These are phyloP conservation scores for Lasiodiplodia gonubiensis DNA, from an alignment of 2,329 filamentous ascomycete genomes.

Conservation along the genomic window DNA sequence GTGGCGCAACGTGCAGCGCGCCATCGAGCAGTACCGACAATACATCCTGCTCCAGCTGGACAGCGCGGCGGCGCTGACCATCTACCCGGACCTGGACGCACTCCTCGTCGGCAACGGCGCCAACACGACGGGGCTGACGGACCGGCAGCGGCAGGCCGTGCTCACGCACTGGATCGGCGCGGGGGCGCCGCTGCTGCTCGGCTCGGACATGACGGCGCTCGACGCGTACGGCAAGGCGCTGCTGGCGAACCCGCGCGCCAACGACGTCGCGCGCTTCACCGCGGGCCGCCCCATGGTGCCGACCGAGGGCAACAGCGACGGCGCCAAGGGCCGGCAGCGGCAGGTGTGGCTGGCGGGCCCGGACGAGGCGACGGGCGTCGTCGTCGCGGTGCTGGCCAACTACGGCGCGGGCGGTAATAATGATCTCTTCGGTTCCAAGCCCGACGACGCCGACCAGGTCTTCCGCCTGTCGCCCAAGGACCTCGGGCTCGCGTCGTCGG, in stretches of 20 bases:
- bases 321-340: slow-evolving; percentile 34
- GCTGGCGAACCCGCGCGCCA: slow-evolving; percentile 31
- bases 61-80: slow-evolving; percentile 32
- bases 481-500: neutral
- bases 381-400: slow-evolving; percentile 37
- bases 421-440: neutral
- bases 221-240: slow-evolving; percentile 29
- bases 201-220: slow-evolving; percentile 36
- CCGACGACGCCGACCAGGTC: neutral
- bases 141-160: slow-evolving; percentile 36
- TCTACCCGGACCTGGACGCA: slow-evolving; percentile 40
- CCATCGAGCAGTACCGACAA: slow-evolving; percentile 41
- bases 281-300: slow-evolving; percentile 38
- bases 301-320: slow-evolving; percentile 29
- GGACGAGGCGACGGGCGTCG: slow-evolving; percentile 25
- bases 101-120: slow-evolving; percentile 37
- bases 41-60: slow-evolving; percentile 35
- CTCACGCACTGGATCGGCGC: slow-evolving; percentile 42
- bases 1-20: slow-evolving; percentile 36
- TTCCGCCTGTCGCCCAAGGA: slow-evolving; percentile 6
- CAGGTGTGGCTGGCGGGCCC: slow-evolving; percentile 40
- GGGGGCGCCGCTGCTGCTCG: slow-evolving; percentile 38
- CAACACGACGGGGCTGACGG: slow-evolving; percentile 35
- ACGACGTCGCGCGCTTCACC: slow-evolving; percentile 34
- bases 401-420: slow-evolving; percentile 34